phyloP scores from a whole-genome alignment of 208 protist species.

The Wallacemonas collosoma region DNA sequence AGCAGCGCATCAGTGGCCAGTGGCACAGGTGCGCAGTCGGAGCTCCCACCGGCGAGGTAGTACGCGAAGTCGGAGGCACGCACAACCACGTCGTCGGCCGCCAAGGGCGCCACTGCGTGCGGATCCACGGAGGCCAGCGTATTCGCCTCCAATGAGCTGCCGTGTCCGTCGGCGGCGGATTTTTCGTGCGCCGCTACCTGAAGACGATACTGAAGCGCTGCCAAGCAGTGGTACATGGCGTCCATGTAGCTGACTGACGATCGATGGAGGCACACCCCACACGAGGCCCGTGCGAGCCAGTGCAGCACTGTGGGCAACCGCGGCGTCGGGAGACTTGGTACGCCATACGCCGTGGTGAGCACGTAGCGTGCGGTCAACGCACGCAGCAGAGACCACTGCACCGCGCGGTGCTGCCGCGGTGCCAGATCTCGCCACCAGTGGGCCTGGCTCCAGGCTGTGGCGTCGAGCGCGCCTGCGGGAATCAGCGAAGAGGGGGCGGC shows the following conservation, averaged over 20 bases:
- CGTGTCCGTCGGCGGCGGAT: too few species aligned
- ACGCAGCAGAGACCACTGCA: slow-evolving; percentile 30
- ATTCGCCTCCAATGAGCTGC: too few species aligned
- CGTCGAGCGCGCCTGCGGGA: not conserved
- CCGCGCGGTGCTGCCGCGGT: not conserved
- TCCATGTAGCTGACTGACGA: slow-evolving; percentile 32
- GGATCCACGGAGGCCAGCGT: not conserved
- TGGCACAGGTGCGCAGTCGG: not conserved
- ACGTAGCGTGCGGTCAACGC: slow-evolving; percentile 41
- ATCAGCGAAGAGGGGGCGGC: not conserved
- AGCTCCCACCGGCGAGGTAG: slow-evolving; percentile 2
- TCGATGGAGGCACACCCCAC: slow-evolving; percentile 14
- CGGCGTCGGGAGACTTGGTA: slow-evolving; percentile 27
- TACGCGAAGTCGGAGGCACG: slow-evolving; percentile 25
- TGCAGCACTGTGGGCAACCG: slow-evolving; percentile 46
- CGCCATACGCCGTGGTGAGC: slow-evolving; percentile 26
- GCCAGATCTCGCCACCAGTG: slow-evolving; percentile 33
- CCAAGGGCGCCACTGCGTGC: slow-evolving; percentile 10
- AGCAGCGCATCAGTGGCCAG: slow-evolving; percentile 44
- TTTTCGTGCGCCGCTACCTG: slow-evolving; percentile 15
- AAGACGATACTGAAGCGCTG: slow-evolving; percentile 37
- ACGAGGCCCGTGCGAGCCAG: slow-evolving; percentile 22
- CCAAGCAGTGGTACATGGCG: slow-evolving; percentile 55
- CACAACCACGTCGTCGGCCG: slow-evolving; percentile 24
- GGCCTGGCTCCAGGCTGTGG: slow-evolving; percentile 26